Evolutionary conservation across 208 protist genomes (phyloP).

Genomic region (Leptomonas seymouri): DNA sequence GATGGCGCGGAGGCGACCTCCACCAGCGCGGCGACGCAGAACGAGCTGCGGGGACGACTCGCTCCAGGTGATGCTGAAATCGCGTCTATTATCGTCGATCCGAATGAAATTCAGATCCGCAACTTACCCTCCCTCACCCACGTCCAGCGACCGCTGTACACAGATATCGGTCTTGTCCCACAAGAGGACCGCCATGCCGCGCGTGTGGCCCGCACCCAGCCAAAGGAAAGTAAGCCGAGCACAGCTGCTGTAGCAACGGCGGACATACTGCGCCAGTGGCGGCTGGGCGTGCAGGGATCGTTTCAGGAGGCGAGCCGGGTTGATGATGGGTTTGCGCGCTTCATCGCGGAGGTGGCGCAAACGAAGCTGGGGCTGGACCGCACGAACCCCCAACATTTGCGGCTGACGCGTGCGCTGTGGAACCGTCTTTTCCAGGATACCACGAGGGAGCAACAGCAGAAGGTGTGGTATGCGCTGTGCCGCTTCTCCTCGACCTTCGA

Average conservation of each 20-base stretch:
- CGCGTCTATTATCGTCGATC: slow-evolving; percentile 72
- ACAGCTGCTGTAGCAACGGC: slow-evolving; percentile 25
- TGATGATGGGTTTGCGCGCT: slow-evolving; percentile 52
- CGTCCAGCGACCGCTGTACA: slow-evolving; percentile 83
- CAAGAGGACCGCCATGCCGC: slow-evolving; percentile 77
- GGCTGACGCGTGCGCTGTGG: slow-evolving; percentile 60
- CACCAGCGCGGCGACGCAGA: slow-evolving; percentile 39
- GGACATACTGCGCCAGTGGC: slow-evolving; percentile 44
- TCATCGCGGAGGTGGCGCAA: slow-evolving; percentile 57
- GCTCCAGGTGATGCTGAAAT: slow-evolving; percentile 63
- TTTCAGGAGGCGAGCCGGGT: slow-evolving; percentile 59
- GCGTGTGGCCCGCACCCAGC: slow-evolving; percentile 66
- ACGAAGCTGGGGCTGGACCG: slow-evolving; percentile 70
- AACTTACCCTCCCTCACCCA: slow-evolving; percentile 73
- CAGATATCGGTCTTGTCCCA: slow-evolving; percentile 78
- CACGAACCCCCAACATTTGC: slow-evolving; percentile 31
- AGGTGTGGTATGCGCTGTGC: slow-evolving; percentile 71
- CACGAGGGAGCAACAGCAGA: slow-evolving; percentile 50
- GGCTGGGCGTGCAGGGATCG: slow-evolving; percentile 51
- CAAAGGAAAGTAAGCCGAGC: slow-evolving; percentile 31
- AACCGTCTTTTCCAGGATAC: slow-evolving; percentile 42
- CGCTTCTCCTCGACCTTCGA: slow-evolving; percentile 70
- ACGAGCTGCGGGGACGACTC: slow-evolving; percentile 32
- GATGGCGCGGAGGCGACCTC: slow-evolving; percentile 34
- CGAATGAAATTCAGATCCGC: slow-evolving; percentile 54